Evolutionary conservation across 2,329 filamentous ascomycete species (phyloP).

Genomic region (Lasiodiplodia sp.): DNA sequence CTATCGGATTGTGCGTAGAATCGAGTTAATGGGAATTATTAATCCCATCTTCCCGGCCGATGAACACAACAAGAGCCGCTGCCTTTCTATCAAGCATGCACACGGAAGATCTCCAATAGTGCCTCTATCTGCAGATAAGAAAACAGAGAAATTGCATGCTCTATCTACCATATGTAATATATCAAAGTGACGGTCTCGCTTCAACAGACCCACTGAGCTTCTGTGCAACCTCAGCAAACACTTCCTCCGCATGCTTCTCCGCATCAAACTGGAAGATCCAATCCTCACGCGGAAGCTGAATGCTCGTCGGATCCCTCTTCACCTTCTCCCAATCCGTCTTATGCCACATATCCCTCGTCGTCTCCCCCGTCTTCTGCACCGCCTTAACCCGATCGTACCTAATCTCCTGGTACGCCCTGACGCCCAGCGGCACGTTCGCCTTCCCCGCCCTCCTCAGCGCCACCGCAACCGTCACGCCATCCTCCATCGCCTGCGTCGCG

Average conservation of each 20-base stretch:
- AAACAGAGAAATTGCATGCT: not conserved
- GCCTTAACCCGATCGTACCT: conserved; percentile 32
- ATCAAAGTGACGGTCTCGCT: conserved; percentile 6
- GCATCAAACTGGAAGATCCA: conserved; percentile 23
- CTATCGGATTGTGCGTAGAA: too few relatives aligned
- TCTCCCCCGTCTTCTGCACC: conserved; percentile 32
- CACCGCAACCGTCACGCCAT: conserved; percentile 28
- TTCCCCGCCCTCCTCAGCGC: conserved; percentile 27
- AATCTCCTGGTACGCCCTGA: conserved; percentile 25
- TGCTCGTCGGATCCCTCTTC: conserved; percentile 8
- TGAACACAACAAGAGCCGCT: too few relatives aligned
- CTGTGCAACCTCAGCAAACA: conserved; percentile 37
- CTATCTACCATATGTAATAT: too few relatives aligned
- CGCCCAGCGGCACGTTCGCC: conserved; percentile 3
- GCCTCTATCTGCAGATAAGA: too few relatives aligned
- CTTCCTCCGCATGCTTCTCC: conserved; percentile 22
- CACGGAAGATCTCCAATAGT: too few relatives aligned
- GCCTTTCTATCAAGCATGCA: too few relatives aligned
- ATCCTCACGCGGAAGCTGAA: conserved; percentile 19
- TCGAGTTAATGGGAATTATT: too few relatives aligned
- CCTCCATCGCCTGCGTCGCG: conserved; percentile 32
- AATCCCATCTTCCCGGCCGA: too few relatives aligned
- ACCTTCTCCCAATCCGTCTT: conserved; percentile 36
- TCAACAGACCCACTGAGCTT: conserved; percentile 31
- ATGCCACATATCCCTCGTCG: conserved; percentile 34